Evolutionary conservation across 1,284 basidiomycete genomes (phyloP).

Genomic region (Ceratobasidium sp.): DNA sequence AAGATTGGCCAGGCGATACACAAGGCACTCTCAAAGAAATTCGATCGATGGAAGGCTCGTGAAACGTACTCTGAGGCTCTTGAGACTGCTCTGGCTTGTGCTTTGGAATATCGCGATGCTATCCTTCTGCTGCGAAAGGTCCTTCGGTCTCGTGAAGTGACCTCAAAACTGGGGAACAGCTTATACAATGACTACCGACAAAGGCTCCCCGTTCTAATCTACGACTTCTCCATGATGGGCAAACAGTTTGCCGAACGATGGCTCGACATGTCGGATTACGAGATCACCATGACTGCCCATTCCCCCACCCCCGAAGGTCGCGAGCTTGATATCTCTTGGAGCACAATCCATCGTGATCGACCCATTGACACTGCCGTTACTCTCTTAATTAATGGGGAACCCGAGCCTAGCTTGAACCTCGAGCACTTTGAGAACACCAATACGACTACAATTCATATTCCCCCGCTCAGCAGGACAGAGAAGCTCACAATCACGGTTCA

Average conservation of each 20-base stretch:
- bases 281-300: neutral
- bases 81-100: neutral
- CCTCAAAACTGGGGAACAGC: too few relatives aligned
- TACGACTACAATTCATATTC: neutral
- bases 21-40: too few relatives aligned
- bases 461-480: neutral
- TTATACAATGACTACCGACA: too few relatives aligned
- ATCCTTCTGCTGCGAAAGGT: constrained; percentile 1
- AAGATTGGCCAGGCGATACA: too few relatives aligned
- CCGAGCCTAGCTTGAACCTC: too few relatives aligned
- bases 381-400: too few relatives aligned
- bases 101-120: constrained; percentile 6
- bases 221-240: constrained; percentile 6
- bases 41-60: neutral
- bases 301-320: neutral
- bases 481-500: neutral
- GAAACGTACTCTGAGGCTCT: neutral
- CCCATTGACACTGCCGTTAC: too few relatives aligned
- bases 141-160: neutral
- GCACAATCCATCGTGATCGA: too few relatives aligned
- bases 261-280: constrained; percentile 12
- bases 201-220: neutral
- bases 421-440: too few relatives aligned
- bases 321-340: too few relatives aligned
- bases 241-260: neutral